These are phyloP conservation scores for Phytophthora colocasiae DNA, from an alignment of 352 stramenopile genomes.

Conservation along the genomic window DNA sequence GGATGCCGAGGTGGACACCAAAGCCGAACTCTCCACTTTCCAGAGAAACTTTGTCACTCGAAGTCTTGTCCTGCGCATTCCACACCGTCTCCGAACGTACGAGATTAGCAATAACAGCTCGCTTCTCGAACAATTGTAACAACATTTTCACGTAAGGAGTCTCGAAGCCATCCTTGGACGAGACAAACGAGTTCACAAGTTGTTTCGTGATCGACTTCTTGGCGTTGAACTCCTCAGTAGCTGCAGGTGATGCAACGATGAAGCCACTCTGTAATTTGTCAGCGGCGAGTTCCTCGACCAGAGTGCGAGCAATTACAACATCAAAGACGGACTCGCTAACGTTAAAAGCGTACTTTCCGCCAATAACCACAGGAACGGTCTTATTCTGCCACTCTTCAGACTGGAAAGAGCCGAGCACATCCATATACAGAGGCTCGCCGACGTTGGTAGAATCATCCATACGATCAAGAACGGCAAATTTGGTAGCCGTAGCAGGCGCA, in stretches of 20 bases:
- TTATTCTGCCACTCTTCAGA: slow-evolving; percentile 73
- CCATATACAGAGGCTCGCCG: slow-evolving; percentile 92
- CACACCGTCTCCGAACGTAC: slow-evolving; percentile 72
- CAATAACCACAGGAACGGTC: slow-evolving; percentile 72
- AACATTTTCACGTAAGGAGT: slow-evolving; percentile 85
- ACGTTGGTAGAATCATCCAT: slow-evolving; percentile 90
- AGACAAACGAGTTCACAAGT: slow-evolving; percentile 61
- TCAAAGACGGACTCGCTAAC: slow-evolving; percentile 78
- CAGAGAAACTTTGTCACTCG: slow-evolving; percentile 45
- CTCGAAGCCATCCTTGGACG: slow-evolving; percentile 68
- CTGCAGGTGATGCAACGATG: slow-evolving; percentile 46
- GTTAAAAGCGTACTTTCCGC: slow-evolving; percentile 84
- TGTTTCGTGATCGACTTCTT: slow-evolving; percentile 45
- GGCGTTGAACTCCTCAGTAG: slow-evolving; percentile 33
- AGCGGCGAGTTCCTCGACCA: slow-evolving; percentile 72
- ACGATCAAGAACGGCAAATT: slow-evolving; percentile 92
- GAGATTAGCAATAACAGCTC: slow-evolving; percentile 76
- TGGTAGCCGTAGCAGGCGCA: slow-evolving; percentile 75
- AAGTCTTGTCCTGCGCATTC: slow-evolving; percentile 57
- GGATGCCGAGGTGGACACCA: slow-evolving; percentile 69
- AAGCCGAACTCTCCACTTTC: slow-evolving; percentile 83
- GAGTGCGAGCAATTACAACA: slow-evolving; percentile 77
- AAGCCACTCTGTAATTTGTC: slow-evolving; percentile 81
- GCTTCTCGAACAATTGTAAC: slow-evolving; percentile 75
- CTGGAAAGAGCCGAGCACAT: slow-evolving; percentile 93